These are phyloP conservation scores for Colletotrichum gigasporum DNA, from an alignment of 2,329 filamentous ascomycete genomes.

Conservation along the genomic window DNA sequence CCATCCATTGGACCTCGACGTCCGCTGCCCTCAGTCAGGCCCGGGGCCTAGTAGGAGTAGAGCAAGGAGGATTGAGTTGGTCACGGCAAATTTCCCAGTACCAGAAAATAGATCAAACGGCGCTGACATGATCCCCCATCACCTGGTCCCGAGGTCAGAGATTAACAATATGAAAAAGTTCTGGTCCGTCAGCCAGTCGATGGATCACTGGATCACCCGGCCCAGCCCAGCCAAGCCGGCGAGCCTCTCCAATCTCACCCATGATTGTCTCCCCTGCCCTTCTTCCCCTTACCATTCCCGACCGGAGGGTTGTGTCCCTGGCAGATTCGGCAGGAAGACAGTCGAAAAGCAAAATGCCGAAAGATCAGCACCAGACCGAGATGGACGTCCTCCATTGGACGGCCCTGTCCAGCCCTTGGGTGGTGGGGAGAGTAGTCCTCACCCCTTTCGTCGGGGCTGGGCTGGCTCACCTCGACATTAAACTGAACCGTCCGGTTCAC, in stretches of 20 bases:
- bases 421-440: not conserved
- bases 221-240: not conserved
- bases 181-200: not conserved
- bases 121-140: not conserved
- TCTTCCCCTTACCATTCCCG: not conserved
- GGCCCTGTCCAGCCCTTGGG: not conserved
- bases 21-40: not conserved
- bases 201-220: not conserved
- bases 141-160: not conserved
- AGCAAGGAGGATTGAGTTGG: too few relatives aligned
- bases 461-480: too few relatives aligned
- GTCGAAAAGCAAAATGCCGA: constrained; percentile 4
- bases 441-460: not conserved
- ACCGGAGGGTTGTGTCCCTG: constrained; percentile 2
- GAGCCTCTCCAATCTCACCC: not conserved
- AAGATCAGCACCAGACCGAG: constrained; percentile 2
- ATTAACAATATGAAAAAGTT: not conserved
- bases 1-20: constrained; percentile 9
- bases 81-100: not conserved
- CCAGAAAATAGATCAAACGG: not conserved
- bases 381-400: not conserved
- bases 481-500: not conserved
- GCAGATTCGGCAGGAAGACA: constrained; percentile 7
- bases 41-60: not conserved
- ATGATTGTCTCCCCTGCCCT: not conserved